These are phyloP conservation scores for Senna siamea DNA, from an alignment of 306 rosid species.

Conservation along the genomic window DNA sequence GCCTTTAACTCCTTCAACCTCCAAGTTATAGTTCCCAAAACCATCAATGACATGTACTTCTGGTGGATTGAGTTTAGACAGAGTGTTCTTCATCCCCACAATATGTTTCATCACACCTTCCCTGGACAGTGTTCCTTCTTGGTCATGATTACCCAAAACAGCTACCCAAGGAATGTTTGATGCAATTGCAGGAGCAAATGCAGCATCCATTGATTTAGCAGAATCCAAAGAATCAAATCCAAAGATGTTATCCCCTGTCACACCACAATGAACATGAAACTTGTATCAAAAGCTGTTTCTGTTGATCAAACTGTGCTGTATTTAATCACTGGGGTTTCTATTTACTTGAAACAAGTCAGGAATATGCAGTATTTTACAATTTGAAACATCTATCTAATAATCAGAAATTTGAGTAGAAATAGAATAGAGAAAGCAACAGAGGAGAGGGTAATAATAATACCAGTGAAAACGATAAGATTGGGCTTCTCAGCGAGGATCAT, in stretches of 20 bases:
- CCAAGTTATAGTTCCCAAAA: conserved; percentile 80
- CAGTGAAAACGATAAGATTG: conserved; percentile 76
- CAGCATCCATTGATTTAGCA: conserved; percentile 65
- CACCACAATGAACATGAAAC: conserved; percentile 22
- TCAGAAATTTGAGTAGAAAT: not conserved
- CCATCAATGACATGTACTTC: conserved; percentile 58
- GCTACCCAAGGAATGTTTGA: conserved; percentile 84
- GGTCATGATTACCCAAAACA: conserved; percentile 90
- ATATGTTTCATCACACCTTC: conserved; percentile 82
- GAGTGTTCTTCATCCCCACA: conserved; percentile 62
- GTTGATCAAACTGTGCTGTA: not conserved
- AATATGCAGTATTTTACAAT: too few species aligned
- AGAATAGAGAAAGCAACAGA: not conserved
- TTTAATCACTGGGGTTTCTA: not conserved
- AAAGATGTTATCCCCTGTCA: conserved; percentile 72
- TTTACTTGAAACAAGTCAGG: too few species aligned
- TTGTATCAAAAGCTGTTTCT: not conserved
- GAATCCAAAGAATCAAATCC: conserved; percentile 66
- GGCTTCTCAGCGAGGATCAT: conserved; percentile 83
- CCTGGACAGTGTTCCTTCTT: conserved; percentile 80
- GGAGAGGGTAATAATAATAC: conserved; percentile 34
- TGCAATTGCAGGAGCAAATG: conserved; percentile 74
- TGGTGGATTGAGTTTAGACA: conserved; percentile 67
- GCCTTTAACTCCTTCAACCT: conserved; percentile 69
- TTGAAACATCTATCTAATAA: too few species aligned